Evolutionary conservation across 768 basidiomycete genomes (phyloP), one percentile per base, ranked within the genome.

Genomic region (Mycena alexandri): DNA sequence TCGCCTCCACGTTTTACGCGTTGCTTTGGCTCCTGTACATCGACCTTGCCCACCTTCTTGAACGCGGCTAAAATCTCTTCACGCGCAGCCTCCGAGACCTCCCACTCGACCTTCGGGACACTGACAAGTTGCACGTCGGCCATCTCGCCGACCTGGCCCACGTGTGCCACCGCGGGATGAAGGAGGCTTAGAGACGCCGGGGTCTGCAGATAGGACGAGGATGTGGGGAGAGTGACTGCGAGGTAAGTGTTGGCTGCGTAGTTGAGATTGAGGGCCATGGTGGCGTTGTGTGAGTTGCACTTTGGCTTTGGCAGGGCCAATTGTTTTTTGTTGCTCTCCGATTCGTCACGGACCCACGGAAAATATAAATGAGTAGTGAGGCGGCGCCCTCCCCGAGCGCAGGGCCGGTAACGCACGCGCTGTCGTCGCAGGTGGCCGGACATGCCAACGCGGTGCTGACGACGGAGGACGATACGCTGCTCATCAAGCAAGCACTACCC

Each of bases 371-470:
- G 38, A 38, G 38, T 14, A 38, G 11, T 38, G 29, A 29, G 29
- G 29, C 29, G 22, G 42, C 59, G 25, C 24, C 50, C 13, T 48
- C 25, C 29, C 52, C 59, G 57, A 48, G 36, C 52, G 61, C 66
- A 44, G 58, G 61, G 65, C 59, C 62, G 56, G 52, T 61, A 56
- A 72, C 75, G 16, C 77, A 75, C 6, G 68, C 84, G 3, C 81
- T 91, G 29, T 75, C 76, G 12, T 79, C 85, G 21, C 92, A 95
- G 79, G 94, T 96, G 55, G 94, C 92, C 21, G 95, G 95, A 0
- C 95, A 97, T 73, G 76, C 86, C 5, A 48, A 71, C 53, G 90
- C 91, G 21, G 86, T 96, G n/a, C 82, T 87, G 48, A 82, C 88
- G 7, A 89, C 87, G 5, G 90, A 89, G 68, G 91, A 93, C 71